phyloP scores from a whole-genome alignment of 345 rosid genomes.

The Excoecaria cochinchinensis region DNA sequence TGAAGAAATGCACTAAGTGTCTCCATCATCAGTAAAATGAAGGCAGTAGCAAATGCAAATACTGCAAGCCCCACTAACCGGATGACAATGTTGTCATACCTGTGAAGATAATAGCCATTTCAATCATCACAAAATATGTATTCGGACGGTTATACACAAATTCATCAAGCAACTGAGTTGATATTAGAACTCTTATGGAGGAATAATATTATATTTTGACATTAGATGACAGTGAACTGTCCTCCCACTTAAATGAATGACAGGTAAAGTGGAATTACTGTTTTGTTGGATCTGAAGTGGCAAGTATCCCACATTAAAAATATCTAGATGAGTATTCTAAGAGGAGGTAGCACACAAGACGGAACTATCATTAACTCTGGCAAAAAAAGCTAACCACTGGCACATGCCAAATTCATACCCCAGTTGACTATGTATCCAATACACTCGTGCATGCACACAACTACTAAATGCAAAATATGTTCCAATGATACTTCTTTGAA shows the following conservation, averaged over 20 bases:
- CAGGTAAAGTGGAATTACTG: background rate
- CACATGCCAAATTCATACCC: background rate
- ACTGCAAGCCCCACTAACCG: conserved; percentile 74
- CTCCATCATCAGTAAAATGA: conserved; percentile 95
- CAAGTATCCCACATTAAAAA: background rate
- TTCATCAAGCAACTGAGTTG: conserved; percentile 2
- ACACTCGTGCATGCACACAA: too few relatives aligned
- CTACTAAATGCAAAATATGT: background rate
- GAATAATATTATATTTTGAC: background rate
- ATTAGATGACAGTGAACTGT: background rate
- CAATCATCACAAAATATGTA: background rate
- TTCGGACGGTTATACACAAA: background rate
- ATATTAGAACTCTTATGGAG: background rate
- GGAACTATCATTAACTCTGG: too few relatives aligned
- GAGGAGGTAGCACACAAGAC: background rate
- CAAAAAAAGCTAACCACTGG: background rate
- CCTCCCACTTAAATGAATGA: background rate
- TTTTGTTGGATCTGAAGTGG: background rate
- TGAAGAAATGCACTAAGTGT: conserved; percentile 94
- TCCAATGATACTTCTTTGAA: background rate
- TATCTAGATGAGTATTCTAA: background rate
- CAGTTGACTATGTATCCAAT: background rate
- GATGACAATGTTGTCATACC: conserved; percentile 76
- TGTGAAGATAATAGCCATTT: conserved; percentile 23
- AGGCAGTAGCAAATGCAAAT: conserved; percentile 92